phyloP scores from a whole-genome alignment of 108 stramenopile species.

The Nitzschia putrida region DNA sequence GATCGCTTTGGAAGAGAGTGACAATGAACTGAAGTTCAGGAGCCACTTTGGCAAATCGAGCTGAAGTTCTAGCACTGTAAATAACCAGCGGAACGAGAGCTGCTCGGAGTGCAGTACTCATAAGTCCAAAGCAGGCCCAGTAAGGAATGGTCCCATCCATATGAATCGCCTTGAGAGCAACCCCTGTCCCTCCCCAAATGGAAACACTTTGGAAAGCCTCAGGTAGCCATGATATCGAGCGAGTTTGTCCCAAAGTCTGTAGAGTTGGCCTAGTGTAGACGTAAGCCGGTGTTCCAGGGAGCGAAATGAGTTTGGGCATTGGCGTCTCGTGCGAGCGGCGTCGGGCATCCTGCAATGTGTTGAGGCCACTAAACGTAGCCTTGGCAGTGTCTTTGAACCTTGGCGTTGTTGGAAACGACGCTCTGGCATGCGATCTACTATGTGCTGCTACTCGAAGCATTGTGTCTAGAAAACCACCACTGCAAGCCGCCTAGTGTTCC shows the following conservation, averaged over 20 bases:
- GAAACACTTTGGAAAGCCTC: slow-evolving; percentile 53
- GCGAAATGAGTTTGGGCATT: not conserved
- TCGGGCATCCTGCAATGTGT: slow-evolving; percentile 4
- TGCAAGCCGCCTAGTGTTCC: no score
- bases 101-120: slow-evolving; percentile 64
- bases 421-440: no score
- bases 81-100: slow-evolving; percentile 73
- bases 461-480: no score
- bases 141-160: slow-evolving; percentile 58
- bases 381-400: slow-evolving; percentile 8
- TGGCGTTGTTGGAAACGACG: no score
- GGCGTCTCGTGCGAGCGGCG: not conserved
- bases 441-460: no score
- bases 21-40: slow-evolving; percentile 85
- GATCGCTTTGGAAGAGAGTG: slow-evolving; percentile 66
- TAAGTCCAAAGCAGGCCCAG: slow-evolving; percentile 77
- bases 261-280: not conserved
- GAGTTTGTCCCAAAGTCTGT: slow-evolving; percentile 5
- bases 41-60: slow-evolving; percentile 71
- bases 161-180: slow-evolving; percentile 63
- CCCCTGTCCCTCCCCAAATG: slow-evolving; percentile 71
- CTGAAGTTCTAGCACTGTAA: slow-evolving; percentile 61
- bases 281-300: not conserved
- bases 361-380: slow-evolving; percentile 9
- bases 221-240: slow-evolving; percentile 47